Conservation (phyloP, 371 early-diverging fungal species). For the Rhizopus delemar region DNA sequence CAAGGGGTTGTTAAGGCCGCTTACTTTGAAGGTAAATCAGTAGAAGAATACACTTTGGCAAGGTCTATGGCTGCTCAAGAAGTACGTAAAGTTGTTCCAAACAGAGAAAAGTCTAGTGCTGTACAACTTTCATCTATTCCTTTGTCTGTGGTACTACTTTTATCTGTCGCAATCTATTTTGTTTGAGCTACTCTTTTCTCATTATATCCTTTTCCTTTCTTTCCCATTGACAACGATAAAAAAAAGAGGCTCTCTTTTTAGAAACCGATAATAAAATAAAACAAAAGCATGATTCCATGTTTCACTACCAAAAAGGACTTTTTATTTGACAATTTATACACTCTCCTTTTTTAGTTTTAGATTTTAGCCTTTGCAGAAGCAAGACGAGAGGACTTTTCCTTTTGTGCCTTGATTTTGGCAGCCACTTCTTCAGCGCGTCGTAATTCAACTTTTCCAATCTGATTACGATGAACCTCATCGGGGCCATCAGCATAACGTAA, state of each 20-base stretch:
- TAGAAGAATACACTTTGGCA: conserved; percentile 2
- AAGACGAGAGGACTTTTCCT: conserved; percentile 32
- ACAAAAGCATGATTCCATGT: no score
- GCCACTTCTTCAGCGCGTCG: conserved; percentile 46
- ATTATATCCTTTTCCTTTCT: not conserved
- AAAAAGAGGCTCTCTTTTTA: not conserved
- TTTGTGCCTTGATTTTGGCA: conserved; percentile 33
- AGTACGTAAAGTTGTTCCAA: not conserved
- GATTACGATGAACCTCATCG: conserved; percentile 43
- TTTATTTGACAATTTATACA: not conserved
- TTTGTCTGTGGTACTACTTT: no score
- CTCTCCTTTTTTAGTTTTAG: conserved; percentile 8
- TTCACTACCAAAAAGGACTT: not conserved
- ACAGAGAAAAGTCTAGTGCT: not conserved
- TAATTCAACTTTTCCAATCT: conserved; percentile 49
- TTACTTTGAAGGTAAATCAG: conserved; percentile 26
- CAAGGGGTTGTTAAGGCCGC: conserved; percentile 35
- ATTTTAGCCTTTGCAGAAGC: conserved; percentile 22
- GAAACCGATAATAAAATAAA: not conserved
- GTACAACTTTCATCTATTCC: not conserved
- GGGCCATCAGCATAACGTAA: conserved; percentile 90
- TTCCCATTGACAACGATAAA: not conserved
- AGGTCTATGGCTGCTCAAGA: no score
- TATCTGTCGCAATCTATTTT: not conserved
- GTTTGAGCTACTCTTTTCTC: not conserved